These are phyloP conservation scores for Ophiobolus disseminans DNA, from an alignment of 2,329 filamentous ascomycete genomes.

Conservation along the genomic window DNA sequence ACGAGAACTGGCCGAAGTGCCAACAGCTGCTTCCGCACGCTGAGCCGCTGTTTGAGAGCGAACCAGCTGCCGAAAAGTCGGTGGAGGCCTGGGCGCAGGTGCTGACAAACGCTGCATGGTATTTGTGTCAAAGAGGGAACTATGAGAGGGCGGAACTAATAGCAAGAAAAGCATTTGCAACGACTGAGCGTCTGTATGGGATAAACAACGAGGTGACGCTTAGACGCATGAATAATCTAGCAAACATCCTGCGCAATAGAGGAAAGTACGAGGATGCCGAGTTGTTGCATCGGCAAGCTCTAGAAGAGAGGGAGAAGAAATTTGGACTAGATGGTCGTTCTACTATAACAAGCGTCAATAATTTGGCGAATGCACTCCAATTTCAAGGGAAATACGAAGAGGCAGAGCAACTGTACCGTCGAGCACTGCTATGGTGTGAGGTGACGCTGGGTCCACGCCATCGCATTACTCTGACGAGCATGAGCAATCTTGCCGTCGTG, in stretches of 20 bases:
- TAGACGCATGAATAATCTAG: background rate
- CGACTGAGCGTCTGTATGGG: slow-evolving; percentile 3
- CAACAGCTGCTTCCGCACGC: slow-evolving; percentile 21
- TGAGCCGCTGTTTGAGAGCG: slow-evolving; percentile 10
- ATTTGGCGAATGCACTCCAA: background rate
- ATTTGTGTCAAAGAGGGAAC: slow-evolving; percentile 12
- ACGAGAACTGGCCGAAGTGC: slow-evolving; percentile 21
- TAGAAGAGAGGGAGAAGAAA: background rate
- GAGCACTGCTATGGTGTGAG: background rate
- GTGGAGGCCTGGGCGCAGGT: slow-evolving; percentile 16
- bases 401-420: background rate
- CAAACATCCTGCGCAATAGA: background rate
- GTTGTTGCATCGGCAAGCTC: background rate
- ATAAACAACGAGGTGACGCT: background rate
- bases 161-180: background rate
- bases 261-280: background rate
- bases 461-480: slow-evolving; percentile 7
- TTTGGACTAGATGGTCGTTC: background rate
- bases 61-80: slow-evolving; percentile 7
- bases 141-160: slow-evolving; percentile 13
- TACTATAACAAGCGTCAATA: background rate
- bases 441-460: background rate
- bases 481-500: slow-evolving; percentile 7
- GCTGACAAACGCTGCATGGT: slow-evolving; percentile 15
- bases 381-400: background rate